Conservation (phyloP, 108 stramenopile genomes). For the Cyclotella atomus region DNA sequence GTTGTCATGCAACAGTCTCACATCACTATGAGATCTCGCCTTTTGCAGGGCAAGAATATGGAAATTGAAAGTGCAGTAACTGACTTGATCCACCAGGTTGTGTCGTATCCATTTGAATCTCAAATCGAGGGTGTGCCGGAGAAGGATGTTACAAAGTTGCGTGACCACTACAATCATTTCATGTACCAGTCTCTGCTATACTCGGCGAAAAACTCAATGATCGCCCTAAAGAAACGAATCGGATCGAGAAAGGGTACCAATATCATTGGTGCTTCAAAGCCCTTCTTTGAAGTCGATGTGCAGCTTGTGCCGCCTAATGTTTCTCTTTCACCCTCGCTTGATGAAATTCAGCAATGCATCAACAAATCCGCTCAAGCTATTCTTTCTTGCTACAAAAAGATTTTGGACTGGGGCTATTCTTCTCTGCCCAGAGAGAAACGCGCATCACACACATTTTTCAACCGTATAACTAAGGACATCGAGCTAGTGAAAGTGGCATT, state of each 20-base stretch:
- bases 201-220: conserved; percentile 90
- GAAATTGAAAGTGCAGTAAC: conserved; percentile 90
- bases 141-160: conserved; percentile 76
- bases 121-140: conserved; percentile 64
- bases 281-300: conserved; percentile 92
- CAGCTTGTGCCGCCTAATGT: conserved; percentile 81
- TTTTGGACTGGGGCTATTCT: conserved; percentile 65
- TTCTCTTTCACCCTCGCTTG: conserved; percentile 77
- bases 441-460: conserved; percentile 76
- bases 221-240: conserved; percentile 87
- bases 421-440: conserved; percentile 37
- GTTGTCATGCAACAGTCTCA: conserved; percentile 84
- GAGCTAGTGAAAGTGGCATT: conserved; percentile 89
- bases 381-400: conserved; percentile 85
- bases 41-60: conserved; percentile 90
- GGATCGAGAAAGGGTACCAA: conserved; percentile 60
- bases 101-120: conserved; percentile 74
- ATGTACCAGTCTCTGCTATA: conserved; percentile 91
- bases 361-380: conserved; percentile 88
- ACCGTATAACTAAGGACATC: conserved; percentile 90
- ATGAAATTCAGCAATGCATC: conserved; percentile 89
- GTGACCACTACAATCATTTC: conserved; percentile 92
- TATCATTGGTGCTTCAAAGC: conserved; percentile 56
- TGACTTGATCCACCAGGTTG: conserved; percentile 79
- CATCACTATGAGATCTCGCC: conserved; percentile 61